Base-by-base conservation (phyloP, 306 rosid species). In the Quercus gilva region DNA sequence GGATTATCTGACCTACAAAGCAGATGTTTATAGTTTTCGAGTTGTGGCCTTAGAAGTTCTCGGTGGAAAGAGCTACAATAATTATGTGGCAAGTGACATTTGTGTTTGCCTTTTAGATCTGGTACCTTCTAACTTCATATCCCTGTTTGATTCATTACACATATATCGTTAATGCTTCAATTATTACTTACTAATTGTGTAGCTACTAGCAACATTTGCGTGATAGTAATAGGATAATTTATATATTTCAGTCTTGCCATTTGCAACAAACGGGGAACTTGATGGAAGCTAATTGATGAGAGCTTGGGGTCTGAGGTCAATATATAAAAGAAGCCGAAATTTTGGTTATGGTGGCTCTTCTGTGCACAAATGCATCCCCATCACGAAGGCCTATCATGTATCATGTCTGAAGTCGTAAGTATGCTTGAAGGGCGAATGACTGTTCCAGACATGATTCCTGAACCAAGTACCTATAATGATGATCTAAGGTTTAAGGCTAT, bases 11-110 rank as follows among this genome's bases (percentile, higher is more conserved):
- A 86, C 91, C 6, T 35, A 76, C 79, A 92, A 92, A 83, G 95
- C 91, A 55, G 97, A 92, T 77, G 95, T 89, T 60, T 92, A 90
- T 78, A 90, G 97, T 78, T 90, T 84, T 77, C 94, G 97, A 72
- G 90, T 92, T 29, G 87, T 92, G 74, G 90, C 86, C 73, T 84
- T 92, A 73, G 97, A 90, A 84, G 55, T 90, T 53, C 70, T 86
- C 53, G 86, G 91, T 37, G 94, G 94, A 76, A 86, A 86, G 79
- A 88, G 79, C 88, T 91, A 91, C 79, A 92, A 84, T 77, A 81
- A 73, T 68, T 86, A 82, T 76, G 25, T 88, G 23, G 89, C 91
- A 28, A 79, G 75, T 31, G 86, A 88, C 43, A 78, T 71, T 26
- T 85, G 82, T 45, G 92, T 88, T 76, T 89, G 96, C 64, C 96